Evolutionary conservation across 768 basidiomycete species (phyloP), one percentile per base, ranked within the genome.

Genomic region (Antrodiella citrinella): DNA sequence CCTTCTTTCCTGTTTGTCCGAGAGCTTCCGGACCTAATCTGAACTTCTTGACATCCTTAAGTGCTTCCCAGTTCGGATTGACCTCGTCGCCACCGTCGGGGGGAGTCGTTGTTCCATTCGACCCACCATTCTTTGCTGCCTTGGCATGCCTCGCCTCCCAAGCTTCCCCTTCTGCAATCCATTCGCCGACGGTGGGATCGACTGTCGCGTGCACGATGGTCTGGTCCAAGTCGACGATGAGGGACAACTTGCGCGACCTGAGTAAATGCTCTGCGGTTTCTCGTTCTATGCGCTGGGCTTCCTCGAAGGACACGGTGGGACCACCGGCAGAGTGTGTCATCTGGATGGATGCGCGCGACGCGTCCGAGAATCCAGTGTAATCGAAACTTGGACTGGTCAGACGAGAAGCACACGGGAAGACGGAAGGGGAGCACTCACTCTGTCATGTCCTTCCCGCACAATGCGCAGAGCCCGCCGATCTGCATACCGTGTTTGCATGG

Each of bases 201-300:
- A 97, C 94, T 0, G 95, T 97, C 5, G 96, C 95, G 62, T 99
- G 96, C 3, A 99, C 91, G 64, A 98, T 93, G 11, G 96, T 99
- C 66, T 99, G 96, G 69, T 99, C 96, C 26, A 99, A 79, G 72
- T 99, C 96, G 59, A 99, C 95, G 57, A 99, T 97, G 45, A 99
- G 82, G 26, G 90, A 91, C 25, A 99, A 81, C 64, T 84, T 91
- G 48, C 82, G 78, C 3, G 78, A 71, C 50, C 77, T 74, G 60
- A 91, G 76, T 26, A 99, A 80, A 57, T 83, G 84, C 1, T 84
- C 71, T 1, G 91, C 85, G 2, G 86, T 89, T 61, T 91, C 85
- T 35, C 76, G 75, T 64, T 95, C 93, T 54, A 97, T 84, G 35
- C 87, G 80, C 57, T 86, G 82, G 0, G 96, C 96, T 71, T 97